Conservation (phyloP, 139 green algal genomes). For the Tetradesmus obliquus region DNA sequence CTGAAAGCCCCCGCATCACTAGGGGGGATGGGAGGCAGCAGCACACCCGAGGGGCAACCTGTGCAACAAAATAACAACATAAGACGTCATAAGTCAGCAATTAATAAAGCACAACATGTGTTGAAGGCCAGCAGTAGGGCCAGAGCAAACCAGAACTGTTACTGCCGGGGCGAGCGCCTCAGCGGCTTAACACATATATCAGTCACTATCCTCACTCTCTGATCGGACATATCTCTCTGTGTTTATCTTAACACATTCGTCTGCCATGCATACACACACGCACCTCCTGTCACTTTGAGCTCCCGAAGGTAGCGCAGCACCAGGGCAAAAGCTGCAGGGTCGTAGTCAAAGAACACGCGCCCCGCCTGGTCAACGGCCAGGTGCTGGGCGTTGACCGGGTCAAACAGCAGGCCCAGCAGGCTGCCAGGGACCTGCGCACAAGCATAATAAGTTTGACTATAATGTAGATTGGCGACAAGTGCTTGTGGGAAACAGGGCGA, state of each 20-base stretch:
- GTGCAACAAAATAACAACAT: no score
- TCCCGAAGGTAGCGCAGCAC: conserved; percentile 47
- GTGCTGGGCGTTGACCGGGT: neutral
- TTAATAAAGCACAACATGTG: no score
- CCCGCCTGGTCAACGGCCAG: conserved; percentile 20
- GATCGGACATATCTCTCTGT: neutral
- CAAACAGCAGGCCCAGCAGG: conserved; percentile 41
- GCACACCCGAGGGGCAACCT: neutral
- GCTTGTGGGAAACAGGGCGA: no score
- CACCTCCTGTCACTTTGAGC: conserved; percentile 19
- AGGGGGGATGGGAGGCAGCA: conserved; percentile 38
- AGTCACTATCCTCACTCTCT: neutral
- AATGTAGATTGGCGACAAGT: no score
- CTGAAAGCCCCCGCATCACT: conserved; percentile 34
- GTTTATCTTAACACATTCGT: no score
- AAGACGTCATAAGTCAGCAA: no score
- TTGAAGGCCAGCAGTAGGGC: no score
- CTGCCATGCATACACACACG: no score
- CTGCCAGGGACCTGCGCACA: conserved; percentile 29
- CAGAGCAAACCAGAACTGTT: no score
- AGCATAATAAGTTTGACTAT: neutral
- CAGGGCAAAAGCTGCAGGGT: conserved; percentile 37
- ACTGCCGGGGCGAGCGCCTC: no score
- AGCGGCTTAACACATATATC: no score
- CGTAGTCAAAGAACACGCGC: conserved; percentile 41